phyloP scores from a whole-genome alignment of 306 rosid species.

The Biancaea sappan region DNA sequence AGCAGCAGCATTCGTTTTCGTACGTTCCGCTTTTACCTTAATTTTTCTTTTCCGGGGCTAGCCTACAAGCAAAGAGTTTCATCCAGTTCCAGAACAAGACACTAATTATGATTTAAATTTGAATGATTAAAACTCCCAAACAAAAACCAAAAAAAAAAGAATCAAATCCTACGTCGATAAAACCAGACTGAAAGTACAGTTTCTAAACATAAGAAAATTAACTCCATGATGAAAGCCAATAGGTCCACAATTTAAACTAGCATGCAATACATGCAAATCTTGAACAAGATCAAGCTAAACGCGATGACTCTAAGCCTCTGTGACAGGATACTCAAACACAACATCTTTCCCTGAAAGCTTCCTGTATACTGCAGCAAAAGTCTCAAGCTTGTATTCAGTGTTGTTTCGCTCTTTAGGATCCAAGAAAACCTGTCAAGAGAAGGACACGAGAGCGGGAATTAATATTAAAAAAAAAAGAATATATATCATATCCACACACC shows the following conservation, averaged over 20 bases:
- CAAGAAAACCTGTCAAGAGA: constrained; percentile 63
- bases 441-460: too few species aligned
- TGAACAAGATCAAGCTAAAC: neutral
- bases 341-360: constrained; percentile 93
- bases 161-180: constrained; percentile 10
- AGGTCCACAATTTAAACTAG: constrained; percentile 27
- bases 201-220: neutral
- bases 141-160: neutral
- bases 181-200: neutral
- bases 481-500: too few species aligned
- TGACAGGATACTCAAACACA: constrained; percentile 73
- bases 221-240: constrained; percentile 29
- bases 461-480: too few species aligned
- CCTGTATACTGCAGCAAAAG: constrained; percentile 81
- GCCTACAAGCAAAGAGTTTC: neutral
- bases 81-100: neutral
- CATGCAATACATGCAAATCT: constrained; percentile 8
- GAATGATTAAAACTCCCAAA: neutral
- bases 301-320: constrained; percentile 57
- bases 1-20: too few species aligned
- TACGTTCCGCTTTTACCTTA: too few species aligned
- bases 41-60: neutral
- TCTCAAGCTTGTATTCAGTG: constrained; percentile 90
- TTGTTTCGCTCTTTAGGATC: constrained; percentile 90
- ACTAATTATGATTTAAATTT: neutral